phyloP scores from a whole-genome alignment of 805 yeast species.

The Helenozyma baotianmanensis region DNA sequence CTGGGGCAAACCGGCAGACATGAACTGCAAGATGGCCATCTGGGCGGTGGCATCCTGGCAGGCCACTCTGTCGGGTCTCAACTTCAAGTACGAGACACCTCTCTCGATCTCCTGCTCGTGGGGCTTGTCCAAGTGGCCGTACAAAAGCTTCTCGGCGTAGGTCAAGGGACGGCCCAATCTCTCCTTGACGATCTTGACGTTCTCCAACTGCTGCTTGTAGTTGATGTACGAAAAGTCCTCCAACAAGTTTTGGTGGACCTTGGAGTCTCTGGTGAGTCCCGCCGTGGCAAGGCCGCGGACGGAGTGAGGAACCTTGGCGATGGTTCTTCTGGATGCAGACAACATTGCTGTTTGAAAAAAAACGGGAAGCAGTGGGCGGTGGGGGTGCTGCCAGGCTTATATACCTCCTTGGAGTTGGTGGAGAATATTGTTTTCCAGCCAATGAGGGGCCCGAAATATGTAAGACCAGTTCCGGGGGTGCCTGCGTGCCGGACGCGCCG shows the following conservation, averaged over 20 bases:
- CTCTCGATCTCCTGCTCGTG: slow-evolving; percentile 79
- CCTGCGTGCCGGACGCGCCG: too few relatives aligned
- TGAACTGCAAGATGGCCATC: slow-evolving; percentile 95
- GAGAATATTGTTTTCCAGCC: slow-evolving; percentile 14
- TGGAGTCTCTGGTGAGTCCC: slow-evolving; percentile 19
- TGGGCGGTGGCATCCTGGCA: slow-evolving; percentile 99
- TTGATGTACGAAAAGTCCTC: slow-evolving; percentile 83
- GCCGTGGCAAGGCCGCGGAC: slow-evolving; percentile 20
- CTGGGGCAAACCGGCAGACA: slow-evolving; percentile 89
- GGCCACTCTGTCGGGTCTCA: slow-evolving; percentile 96
- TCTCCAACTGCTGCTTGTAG: slow-evolving; percentile 87
- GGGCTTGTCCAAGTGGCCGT: slow-evolving; percentile 93
- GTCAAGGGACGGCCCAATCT: slow-evolving; percentile 87
- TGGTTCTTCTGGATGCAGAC: slow-evolving; percentile 38
- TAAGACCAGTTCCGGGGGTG: slow-evolving; percentile 17
- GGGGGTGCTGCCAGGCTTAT: slow-evolving; percentile 6
- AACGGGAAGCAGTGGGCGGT: slow-evolving; percentile 3
- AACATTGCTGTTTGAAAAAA: slow-evolving; percentile 26
- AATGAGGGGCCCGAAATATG: slow-evolving; percentile 21
- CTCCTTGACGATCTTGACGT: slow-evolving; percentile 76
- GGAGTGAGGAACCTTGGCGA: slow-evolving; percentile 17
- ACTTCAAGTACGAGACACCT: slow-evolving; percentile 86
- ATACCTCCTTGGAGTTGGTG: slow-evolving; percentile 13
- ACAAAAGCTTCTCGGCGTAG: slow-evolving; percentile 90
- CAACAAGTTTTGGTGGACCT: slow-evolving; percentile 60